Conservation (phyloP, 345 rosid genomes). For the Euphorbia pulcherrima region DNA sequence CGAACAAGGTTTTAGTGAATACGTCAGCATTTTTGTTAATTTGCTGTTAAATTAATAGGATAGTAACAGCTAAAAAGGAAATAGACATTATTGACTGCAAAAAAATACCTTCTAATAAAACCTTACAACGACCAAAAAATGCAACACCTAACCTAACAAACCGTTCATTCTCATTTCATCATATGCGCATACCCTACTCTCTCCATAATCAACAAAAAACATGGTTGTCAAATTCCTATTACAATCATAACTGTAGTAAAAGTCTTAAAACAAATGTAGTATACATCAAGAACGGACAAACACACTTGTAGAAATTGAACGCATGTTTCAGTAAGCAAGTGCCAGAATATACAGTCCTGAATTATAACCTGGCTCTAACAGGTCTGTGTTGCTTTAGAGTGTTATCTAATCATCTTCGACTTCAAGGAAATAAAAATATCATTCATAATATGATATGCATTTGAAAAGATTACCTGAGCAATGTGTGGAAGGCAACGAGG, state of each 20-base stretch:
- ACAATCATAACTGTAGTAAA: not conserved
- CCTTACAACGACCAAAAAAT: not conserved
- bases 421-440: too few species aligned
- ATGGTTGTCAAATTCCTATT: constrained; percentile 3
- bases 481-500: constrained; percentile 95
- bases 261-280: not conserved
- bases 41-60: not conserved
- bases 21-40: not conserved
- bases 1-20: constrained; percentile 2
- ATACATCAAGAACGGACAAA: not conserved
- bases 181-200: not conserved
- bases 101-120: not conserved
- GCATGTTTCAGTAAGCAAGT: not conserved
- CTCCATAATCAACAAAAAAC: not conserved
- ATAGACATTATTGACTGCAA: not conserved
- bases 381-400: not conserved
- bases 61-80: not conserved
- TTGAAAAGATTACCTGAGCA: constrained; percentile 65
- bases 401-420: not conserved
- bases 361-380: not conserved
- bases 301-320: not conserved
- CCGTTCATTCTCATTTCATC: not conserved
- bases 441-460: not conserved
- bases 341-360: not conserved
- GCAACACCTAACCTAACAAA: not conserved